Percentiles rank a stretch among this genome's conserved stretches.
Evolutionary conservation across 129 eudicot genomes (phyloP).

Genomic region (Flaveria sonorensis): DNA sequence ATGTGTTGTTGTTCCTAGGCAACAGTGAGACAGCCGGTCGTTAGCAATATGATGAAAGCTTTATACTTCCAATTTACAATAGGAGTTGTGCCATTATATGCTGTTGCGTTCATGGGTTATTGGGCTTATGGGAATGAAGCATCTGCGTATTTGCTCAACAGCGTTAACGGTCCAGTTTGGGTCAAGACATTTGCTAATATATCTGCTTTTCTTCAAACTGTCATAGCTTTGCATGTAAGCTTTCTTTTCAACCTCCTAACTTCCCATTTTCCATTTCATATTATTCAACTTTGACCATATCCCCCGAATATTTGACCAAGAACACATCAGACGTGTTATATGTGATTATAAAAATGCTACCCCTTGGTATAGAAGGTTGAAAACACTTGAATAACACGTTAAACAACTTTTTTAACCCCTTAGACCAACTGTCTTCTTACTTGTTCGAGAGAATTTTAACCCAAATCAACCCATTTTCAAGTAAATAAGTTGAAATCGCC

Average conservation of each 20-base stretch:
- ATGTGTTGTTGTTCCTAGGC: conserved; percentile 57
- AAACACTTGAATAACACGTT: no score
- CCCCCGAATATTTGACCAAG: conserved; percentile 5
- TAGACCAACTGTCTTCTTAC: no score
- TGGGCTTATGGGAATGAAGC: conserved; percentile 86
- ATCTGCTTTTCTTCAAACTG: conserved; percentile 69
- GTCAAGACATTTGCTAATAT: conserved; percentile 64
- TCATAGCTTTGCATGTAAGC: conserved; percentile 85
- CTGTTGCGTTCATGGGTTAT: conserved; percentile 75
- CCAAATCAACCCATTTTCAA: no score
- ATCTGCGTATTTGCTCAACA: conserved; percentile 67
- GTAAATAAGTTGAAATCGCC: no score
- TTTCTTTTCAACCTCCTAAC: not conserved
- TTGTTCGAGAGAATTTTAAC: no score
- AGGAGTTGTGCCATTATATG: conserved; percentile 77
- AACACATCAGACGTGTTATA: not conserved
- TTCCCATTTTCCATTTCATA: not conserved
- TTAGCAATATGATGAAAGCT: conserved; percentile 90
- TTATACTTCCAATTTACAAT: conserved; percentile 83
- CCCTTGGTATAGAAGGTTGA: no score
- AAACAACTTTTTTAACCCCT: no score
- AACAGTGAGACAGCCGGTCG: conserved; percentile 81
- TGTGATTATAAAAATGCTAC: no score
- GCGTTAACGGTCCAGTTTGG: conserved; percentile 81
- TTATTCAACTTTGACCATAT: conserved; percentile 5